Base-by-base conservation (phyloP, 1,284 basidiomycete species). In the Melampsora larici-populina region DNA sequence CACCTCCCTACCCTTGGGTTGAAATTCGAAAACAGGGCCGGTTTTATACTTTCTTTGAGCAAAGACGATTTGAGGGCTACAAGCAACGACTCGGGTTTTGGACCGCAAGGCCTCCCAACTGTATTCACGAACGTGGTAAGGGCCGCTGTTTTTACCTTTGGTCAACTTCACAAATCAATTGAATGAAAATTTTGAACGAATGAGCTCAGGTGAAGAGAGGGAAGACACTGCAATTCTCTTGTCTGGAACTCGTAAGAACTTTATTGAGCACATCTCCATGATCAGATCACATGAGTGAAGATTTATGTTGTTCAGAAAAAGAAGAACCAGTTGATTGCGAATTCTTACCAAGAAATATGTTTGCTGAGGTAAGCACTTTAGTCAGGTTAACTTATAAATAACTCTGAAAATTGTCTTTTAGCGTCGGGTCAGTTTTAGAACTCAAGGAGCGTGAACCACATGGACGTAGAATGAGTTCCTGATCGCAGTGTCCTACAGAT, bases 261-360 rank as follows among this genome's bases (percentile, higher is more conserved):
- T 58, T 58, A 8, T n/a, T 48, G 15, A 71, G 40, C 24, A 17
- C 8, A 67, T 21, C 70, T 73, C 15, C 36, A 49, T 26, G 36
- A 43, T 43, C 6, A 43, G 7, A 43, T 43, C 40, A 43, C 40
- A 43, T 4, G 13, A 43, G 5, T 43, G 40, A 43, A 13, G 5
- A 29, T 60, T 29, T 66, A n/a, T 17, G 13, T 18, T 43, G 46
- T 7, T 62, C 55, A 80, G 79, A 79, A 80, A 64, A 82, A 82
- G 79, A 80, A 80, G 31, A 83, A 82, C 63, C 78, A 80, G 3
- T 63, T 81, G 1, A 80, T 82, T 36, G 68, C 74, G 21, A 81
- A 82, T 65, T 79, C 79, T 21, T 78, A 81, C 29, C 79, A 82
- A 40, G 82, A 83, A 70, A 80, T 83, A n/a, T 81, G 81, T 65